Evolutionary conservation across 1,284 basidiomycete species (phyloP), one percentile per base, ranked within the genome.

Genomic region (Microbotryum silenes-acaulis): DNA sequence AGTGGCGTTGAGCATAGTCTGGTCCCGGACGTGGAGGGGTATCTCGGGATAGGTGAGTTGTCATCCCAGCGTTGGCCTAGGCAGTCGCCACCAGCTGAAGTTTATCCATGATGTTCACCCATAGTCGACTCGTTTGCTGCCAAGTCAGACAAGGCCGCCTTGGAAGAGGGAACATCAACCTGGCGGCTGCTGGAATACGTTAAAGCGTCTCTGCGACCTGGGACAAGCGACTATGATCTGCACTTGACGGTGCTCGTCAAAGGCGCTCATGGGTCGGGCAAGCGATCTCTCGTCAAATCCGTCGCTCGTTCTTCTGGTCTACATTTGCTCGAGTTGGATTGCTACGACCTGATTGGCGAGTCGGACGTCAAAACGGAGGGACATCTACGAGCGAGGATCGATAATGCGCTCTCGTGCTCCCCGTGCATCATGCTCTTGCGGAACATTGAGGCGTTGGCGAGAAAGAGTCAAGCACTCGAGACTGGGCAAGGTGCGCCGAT

Each of bases 371-470:
- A 88, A 65, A 91, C 90, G 0, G 88, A 91, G 71, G 90, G 82
- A 1, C 82, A 81, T 0, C 77, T 98, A 0, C 81, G 82, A 37
- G 85, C 86, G 6, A 45, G 85, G 4, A 85, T 97, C 67, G 89
- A 92, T 57, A 84, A 86, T 74, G 91, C 91, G 0, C 78, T 81
- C 10, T 77, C 82, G 9, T 92, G 89, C 72, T 84, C 89, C 0
- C 96, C 96, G 0, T 94, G 89, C 71, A 79, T 97, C 45, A 75
- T 98, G 20, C 76, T 97, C 2, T 77, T 99, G 50, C 80, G 87
- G 20, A 85, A 96, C 70, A 77, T 92, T 25, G 91, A 98, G 69
- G 93, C 89, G 0, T 78, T 98, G 12, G 81, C 82, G 6, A 82
- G 87, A 65, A 85, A 83, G 37, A 84, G 85, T 0, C 88, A 88